These are phyloP conservation scores for Botryobasidium botryosum DNA, from an alignment of 768 basidiomycete genomes.

Conservation along the genomic window DNA sequence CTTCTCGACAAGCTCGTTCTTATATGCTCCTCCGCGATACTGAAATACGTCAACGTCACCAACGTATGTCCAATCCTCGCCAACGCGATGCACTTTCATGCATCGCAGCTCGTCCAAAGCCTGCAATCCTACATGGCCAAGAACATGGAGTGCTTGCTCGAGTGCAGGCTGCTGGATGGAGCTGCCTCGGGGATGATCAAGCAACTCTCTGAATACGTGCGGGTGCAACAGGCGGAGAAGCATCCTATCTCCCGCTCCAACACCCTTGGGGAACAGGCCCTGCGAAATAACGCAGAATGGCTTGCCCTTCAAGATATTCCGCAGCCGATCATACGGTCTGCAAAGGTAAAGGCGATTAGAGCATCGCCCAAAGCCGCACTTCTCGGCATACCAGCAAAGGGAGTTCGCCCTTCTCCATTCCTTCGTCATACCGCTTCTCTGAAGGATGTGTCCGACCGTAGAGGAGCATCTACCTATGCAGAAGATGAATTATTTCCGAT, in stretches of 20 bases:
- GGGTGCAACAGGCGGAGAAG: conserved; percentile 42
- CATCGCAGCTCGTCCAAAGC: conserved; percentile 43
- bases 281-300: conserved; percentile 55
- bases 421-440: conserved; percentile 21
- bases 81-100: conserved; percentile 69
- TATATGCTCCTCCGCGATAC: conserved; percentile 62
- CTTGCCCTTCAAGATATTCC: conserved; percentile 53
- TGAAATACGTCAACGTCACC: conserved; percentile 45
- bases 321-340: conserved; percentile 27
- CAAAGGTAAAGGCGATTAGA: conserved; percentile 11
- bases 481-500: conserved; percentile 16
- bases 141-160: conserved; percentile 78
- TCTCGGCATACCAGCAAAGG: background rate
- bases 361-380: background rate
- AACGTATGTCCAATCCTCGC: conserved; percentile 69
- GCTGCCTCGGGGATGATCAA: conserved; percentile 46
- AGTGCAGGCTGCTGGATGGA: conserved; percentile 62
- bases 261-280: conserved; percentile 32
- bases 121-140: conserved; percentile 64
- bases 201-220: conserved; percentile 43
- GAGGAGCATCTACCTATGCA: conserved; percentile 8
- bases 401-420: conserved; percentile 8
- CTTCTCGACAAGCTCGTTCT: conserved; percentile 72
- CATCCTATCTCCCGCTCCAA: conserved; percentile 47
- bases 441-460: conserved; percentile 14